Evolutionary conservation across 2,329 filamentous ascomycete genomes (phyloP).

Genomic region (Phaeomoniella chlamydospora): DNA sequence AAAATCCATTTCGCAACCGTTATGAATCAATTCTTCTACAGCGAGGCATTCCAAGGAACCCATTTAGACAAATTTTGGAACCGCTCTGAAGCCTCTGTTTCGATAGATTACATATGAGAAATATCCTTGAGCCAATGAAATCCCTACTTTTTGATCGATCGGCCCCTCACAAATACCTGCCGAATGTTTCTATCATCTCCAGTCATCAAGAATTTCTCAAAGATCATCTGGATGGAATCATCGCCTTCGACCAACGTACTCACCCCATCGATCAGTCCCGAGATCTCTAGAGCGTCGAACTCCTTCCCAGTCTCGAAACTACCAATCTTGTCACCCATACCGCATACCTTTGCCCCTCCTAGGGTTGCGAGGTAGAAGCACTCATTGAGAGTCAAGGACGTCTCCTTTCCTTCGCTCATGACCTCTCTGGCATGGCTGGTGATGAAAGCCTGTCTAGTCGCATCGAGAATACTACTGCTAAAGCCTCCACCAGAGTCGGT

Average conservation of each 20-base stretch:
- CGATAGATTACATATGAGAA: too few species aligned
- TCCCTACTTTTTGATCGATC: conserved; percentile 15
- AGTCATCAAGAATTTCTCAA: conserved; percentile 53
- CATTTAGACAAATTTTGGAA: too few species aligned
- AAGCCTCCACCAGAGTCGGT: conserved; percentile 48
- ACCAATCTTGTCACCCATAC: conserved; percentile 29
- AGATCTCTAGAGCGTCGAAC: conserved; percentile 44
- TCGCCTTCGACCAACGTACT: conserved; percentile 39
- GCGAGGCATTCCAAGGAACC: too few species aligned
- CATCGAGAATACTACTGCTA: conserved; percentile 41
- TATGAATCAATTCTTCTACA: too few species aligned
- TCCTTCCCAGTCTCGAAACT: conserved; percentile 45
- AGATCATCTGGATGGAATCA: conserved; percentile 31
- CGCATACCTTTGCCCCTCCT: conserved; percentile 16
- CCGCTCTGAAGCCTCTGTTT: too few species aligned
- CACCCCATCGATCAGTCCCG: conserved; percentile 18
- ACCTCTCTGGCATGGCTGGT: conserved; percentile 15
- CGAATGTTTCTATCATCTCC: conserved; percentile 49
- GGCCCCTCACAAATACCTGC: conserved; percentile 39
- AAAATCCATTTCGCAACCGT: too few species aligned
- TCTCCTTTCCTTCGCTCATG: conserved; percentile 9
- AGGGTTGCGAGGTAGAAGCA: conserved; percentile 18
- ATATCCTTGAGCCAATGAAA: too few species aligned
- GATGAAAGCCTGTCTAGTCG: conserved; percentile 42
- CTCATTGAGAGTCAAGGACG: background rate